Evolutionary conservation across 768 basidiomycete genomes (phyloP).

Genomic region (Lyophyllum semitale): DNA sequence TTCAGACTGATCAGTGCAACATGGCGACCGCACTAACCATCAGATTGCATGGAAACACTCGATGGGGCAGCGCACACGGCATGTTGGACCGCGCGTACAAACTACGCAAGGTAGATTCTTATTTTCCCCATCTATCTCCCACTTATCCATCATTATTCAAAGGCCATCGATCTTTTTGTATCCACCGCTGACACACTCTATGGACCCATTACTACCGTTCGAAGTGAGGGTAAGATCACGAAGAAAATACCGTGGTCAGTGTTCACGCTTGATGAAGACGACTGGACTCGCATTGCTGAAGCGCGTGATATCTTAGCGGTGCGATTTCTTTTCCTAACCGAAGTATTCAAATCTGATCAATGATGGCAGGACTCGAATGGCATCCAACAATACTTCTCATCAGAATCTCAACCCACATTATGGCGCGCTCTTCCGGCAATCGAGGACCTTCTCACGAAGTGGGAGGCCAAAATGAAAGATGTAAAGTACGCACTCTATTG

Average conservation of each 20-base stretch:
- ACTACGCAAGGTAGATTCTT: slow-evolving; percentile 6
- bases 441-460: slow-evolving; percentile 25
- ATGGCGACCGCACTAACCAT: slow-evolving; percentile 19
- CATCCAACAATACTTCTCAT: slow-evolving; percentile 24
- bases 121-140: neutral
- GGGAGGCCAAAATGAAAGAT: slow-evolving; percentile 23
- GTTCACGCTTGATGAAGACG: slow-evolving; percentile 6
- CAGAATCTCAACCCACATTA: slow-evolving; percentile 24
- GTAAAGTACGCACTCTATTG: slow-evolving; percentile 15
- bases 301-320: slow-evolving; percentile 9
- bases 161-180: slow-evolving; percentile 16
- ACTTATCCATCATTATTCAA: neutral
- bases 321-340: neutral
- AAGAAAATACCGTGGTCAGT: slow-evolving; percentile 16
- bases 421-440: slow-evolving; percentile 27
- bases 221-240: neutral
- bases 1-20: slow-evolving; percentile 17
- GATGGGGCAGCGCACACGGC: slow-evolving; percentile 3
- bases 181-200: slow-evolving; percentile 6
- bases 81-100: slow-evolving; percentile 9
- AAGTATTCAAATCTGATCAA: neutral
- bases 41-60: slow-evolving; percentile 19
- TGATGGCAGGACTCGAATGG: slow-evolving; percentile 21
- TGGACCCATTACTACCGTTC: slow-evolving; percentile 14
- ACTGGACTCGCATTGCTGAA: slow-evolving; percentile 12